Conservation (phyloP, 805 yeast species). For the Zygoascus ofunaensis region DNA sequence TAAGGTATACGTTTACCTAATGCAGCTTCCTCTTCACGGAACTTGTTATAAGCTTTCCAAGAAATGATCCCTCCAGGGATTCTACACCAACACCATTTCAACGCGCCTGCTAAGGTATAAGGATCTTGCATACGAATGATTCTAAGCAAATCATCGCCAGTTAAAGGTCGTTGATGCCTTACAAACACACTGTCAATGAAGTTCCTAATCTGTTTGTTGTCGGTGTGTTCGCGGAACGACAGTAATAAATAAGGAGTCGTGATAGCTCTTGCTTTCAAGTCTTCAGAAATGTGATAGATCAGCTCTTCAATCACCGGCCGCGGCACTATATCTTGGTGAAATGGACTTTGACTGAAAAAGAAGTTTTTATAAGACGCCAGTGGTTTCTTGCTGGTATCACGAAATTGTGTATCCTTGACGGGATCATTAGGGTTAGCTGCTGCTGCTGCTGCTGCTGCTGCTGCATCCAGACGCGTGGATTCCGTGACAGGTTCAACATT, state of each 20-base stretch:
- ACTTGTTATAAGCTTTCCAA: conserved; percentile 68
- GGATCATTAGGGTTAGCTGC: conserved; percentile 3
- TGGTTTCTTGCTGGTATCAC: not conserved
- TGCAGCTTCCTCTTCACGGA: conserved; percentile 37
- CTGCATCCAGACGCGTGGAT: too few relatives aligned
- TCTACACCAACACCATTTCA: conserved; percentile 83
- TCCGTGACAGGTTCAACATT: not conserved
- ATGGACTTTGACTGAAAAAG: conserved; percentile 20
- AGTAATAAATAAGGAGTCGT: conserved; percentile 65
- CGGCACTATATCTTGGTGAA: conserved; percentile 16
- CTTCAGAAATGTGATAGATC: conserved; percentile 62
- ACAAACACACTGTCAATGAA: conserved; percentile 55
- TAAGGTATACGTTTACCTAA: conserved; percentile 56
- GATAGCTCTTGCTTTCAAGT: conserved; percentile 49
- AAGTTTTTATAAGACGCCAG: conserved; percentile 13
- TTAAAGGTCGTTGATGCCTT: conserved; percentile 41
- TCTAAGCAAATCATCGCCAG: conserved; percentile 35
- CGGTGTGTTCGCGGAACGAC: conserved; percentile 66
- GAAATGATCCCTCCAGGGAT: conserved; percentile 71
- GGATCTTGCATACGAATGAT: conserved; percentile 50
- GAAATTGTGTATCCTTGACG: conserved; percentile 4
- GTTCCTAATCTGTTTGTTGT: conserved; percentile 41
- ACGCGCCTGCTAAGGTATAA: conserved; percentile 50
- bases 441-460: not conserved
- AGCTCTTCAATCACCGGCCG: conserved; percentile 43